Evolutionary conservation across 2,329 filamentous ascomycete species (phyloP).

Genomic region (Hortaea sp.): DNA sequence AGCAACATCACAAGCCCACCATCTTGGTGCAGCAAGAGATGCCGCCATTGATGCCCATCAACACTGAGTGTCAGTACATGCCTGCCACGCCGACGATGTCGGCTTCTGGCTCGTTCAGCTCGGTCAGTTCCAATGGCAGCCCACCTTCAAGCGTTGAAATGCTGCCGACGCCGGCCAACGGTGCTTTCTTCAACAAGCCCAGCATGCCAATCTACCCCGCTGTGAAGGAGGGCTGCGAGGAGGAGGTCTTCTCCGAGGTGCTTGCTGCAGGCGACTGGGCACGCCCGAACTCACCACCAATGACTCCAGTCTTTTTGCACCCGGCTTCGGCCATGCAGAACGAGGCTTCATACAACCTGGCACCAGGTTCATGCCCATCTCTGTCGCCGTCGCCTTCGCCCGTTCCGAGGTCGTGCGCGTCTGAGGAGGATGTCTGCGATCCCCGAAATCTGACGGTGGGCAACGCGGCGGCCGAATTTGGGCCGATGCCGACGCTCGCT

Average conservation of each 20-base stretch:
- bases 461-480: slow-evolving; percentile 50
- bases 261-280: slow-evolving; percentile 68
- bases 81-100: slow-evolving; percentile 83
- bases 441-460: slow-evolving; percentile 77
- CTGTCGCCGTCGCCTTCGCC: slow-evolving; percentile 71
- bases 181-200: slow-evolving; percentile 29
- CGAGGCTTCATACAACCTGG: slow-evolving; percentile 57
- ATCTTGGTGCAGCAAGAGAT: slow-evolving; percentile 51
- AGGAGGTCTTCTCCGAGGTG: slow-evolving; percentile 60
- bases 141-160: slow-evolving; percentile 66
- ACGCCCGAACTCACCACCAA: slow-evolving; percentile 66
- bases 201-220: slow-evolving; percentile 43
- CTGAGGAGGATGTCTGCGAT: slow-evolving; percentile 69
- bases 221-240: slow-evolving; percentile 61
- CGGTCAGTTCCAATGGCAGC: slow-evolving; percentile 77
- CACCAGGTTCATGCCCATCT: slow-evolving; percentile 66
- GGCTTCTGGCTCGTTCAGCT: slow-evolving; percentile 75
- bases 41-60: slow-evolving; percentile 46
- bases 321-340: slow-evolving; percentile 47
- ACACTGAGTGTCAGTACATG: slow-evolving; percentile 67
- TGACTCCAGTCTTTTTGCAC: slow-evolving; percentile 72
- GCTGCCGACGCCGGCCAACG: slow-evolving; percentile 71
- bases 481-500: slow-evolving; percentile 52
- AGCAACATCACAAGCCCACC: slow-evolving; percentile 63
- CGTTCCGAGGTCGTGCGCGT: slow-evolving; percentile 57